A percentile compares a stretch with the other conserved stretches of the same genome.
Conservation (phyloP, 331 rosid genomes). For the Malus hybrid region DNA sequence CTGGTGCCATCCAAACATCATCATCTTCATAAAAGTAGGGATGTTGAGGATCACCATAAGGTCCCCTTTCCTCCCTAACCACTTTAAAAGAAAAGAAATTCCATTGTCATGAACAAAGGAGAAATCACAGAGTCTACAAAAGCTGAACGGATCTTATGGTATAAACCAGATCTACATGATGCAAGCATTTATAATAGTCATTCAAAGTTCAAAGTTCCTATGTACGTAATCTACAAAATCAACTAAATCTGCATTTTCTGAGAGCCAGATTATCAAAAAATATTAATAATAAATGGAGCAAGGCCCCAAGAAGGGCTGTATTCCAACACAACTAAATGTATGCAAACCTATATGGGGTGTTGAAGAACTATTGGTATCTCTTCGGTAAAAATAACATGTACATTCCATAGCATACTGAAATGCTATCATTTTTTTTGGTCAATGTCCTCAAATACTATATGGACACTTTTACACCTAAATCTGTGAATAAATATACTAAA, state of each 20-base stretch:
- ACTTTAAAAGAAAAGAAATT: conserved; percentile 23
- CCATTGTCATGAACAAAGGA: conserved; percentile 2
- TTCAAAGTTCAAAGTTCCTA: neutral
- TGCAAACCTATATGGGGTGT: neutral
- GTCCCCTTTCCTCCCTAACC: conserved; percentile 93
- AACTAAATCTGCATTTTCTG: neutral
- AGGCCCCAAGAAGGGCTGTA: neutral
- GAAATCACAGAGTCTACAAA: neutral
- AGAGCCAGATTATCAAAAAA: neutral
- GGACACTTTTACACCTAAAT: neutral
- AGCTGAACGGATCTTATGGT: neutral
- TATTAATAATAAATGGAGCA: neutral
- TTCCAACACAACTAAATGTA: neutral
- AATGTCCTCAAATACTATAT: neutral
- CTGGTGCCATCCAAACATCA: conserved; percentile 97
- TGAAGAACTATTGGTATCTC: neutral
- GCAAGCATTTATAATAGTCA: neutral
- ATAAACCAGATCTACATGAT: neutral
- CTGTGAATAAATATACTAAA: neutral
- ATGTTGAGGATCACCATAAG: conserved; percentile 87
- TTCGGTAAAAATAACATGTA: neutral
- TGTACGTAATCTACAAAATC: neutral
- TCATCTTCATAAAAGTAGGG: conserved; percentile 91
- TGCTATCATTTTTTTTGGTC: neutral
- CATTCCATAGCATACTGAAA: neutral